Evolutionary conservation across 805 yeast species (phyloP), one percentile per base, ranked within the genome.

Genomic region (Candida dajiaensis): DNA sequence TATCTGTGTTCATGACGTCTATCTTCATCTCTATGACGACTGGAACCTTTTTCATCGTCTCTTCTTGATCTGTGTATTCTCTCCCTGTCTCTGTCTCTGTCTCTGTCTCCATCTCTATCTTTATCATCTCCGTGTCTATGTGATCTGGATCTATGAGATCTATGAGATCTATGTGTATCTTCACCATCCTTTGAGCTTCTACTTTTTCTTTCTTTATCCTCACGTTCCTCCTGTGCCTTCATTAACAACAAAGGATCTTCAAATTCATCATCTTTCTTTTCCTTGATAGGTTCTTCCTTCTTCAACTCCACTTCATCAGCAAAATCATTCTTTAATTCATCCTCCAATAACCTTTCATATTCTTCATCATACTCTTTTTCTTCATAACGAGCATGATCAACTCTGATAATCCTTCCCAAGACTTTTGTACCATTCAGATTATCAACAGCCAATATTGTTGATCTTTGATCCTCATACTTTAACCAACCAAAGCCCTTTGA

Each of bases 361-460:
- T 74, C 78, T 16, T 55, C 61, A 51, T 80, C 81, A 9, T 73
- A 78, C 13, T 73, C 74, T 53, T 73, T 68, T 35, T 83, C 76
- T 48, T 72, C 76, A 59, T 75, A 85, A 48, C 76, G 71, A 4
- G 81, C 77, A 68, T 88, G 96, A 58, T 88, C 95, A 1, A 89
- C 94, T 47, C 77, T 68, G 2, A 83, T 53, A 10, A 50, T 44
- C 29, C 76, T 63, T 10, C 82, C 87, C 38, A 75, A 71, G 1
- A 86, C 50, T 23, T 59, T 66, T 1, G 71, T 62, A 1, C 96
- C 96, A 60, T 88, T 87, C 51, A 92, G 70, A 61, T 92, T 92
- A 64, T 92, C 98, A 3, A 92, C 82, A 0, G 97, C 96, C 23
- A 92, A 68, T 0, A 88, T 76, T 18, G 95, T 80, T 2, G 95